These are phyloP conservation scores for Fusarium sp. DNA, from an alignment of 2,329 filamentous ascomycete species.

Conservation along the genomic window DNA sequence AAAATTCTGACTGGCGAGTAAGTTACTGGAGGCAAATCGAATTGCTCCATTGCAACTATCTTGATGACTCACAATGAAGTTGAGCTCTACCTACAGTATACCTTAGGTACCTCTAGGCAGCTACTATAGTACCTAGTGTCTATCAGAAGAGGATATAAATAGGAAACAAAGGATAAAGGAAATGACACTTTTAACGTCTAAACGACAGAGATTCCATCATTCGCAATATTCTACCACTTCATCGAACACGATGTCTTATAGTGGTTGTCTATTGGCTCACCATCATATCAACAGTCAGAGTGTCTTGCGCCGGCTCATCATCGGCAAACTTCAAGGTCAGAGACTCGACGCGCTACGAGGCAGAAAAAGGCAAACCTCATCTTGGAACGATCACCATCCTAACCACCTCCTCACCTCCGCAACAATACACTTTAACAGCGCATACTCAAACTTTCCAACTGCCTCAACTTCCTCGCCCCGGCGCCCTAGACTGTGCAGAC, in stretches of 20 bases:
- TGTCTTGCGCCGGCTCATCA: slow-evolving; percentile 47
- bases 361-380: slow-evolving; percentile 43
- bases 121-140: neutral
- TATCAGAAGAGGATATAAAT: neutral
- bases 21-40: slow-evolving; percentile 4
- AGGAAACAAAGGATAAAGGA: neutral
- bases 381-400: slow-evolving; percentile 37
- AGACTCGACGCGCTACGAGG: slow-evolving; percentile 43
- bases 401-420: slow-evolving; percentile 27
- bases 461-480: slow-evolving; percentile 15
- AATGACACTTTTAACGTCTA: neutral
- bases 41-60: slow-evolving; percentile 12
- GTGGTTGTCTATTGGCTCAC: slow-evolving; percentile 31
- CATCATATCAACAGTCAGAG: slow-evolving; percentile 11
- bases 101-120: too few species aligned
- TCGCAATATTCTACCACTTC: slow-evolving; percentile 12
- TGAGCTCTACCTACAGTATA: too few species aligned
- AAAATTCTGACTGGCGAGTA: neutral
- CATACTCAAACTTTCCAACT: slow-evolving; percentile 11
- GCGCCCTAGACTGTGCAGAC: slow-evolving; percentile 64
- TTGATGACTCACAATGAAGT: slow-evolving; percentile 29
- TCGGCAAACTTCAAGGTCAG: slow-evolving; percentile 44
- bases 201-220: neutral
- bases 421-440: slow-evolving; percentile 38
- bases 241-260: slow-evolving; percentile 35